phyloP scores from a whole-genome alignment of 805 yeast genomes.

The Saccharomycopsis synnaedendra region DNA sequence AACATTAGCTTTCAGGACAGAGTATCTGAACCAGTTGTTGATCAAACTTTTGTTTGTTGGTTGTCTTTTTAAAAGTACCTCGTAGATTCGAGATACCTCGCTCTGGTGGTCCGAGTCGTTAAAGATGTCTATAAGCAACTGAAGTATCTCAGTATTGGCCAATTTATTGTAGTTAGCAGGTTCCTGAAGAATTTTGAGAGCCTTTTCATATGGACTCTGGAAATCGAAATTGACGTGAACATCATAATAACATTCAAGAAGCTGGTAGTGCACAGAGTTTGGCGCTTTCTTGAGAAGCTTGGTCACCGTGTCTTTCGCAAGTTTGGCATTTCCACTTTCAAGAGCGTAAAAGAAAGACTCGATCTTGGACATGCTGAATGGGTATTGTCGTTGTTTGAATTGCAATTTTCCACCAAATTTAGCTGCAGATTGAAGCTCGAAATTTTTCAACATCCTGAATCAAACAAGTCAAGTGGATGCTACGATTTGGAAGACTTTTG shows the following conservation, averaged over 20 bases:
- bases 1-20: conserved; percentile 6
- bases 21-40: conserved; percentile 7
- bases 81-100: conserved; percentile 26
- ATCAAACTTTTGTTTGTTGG: conserved; percentile 20
- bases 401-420: too few relatives aligned
- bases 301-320: conserved; percentile 24
- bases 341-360: conserved; percentile 21
- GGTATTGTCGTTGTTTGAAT: not conserved
- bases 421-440: too few relatives aligned
- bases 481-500: too few relatives aligned
- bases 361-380: conserved; percentile 2
- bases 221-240: conserved; percentile 19
- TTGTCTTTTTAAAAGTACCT: conserved; percentile 26
- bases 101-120: conserved; percentile 16
- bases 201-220: not conserved
- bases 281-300: conserved; percentile 27
- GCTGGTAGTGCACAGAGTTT: conserved; percentile 25
- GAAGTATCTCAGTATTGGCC: conserved; percentile 16
- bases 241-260: conserved; percentile 22
- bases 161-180: conserved; percentile 8
- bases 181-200: conserved; percentile 1
- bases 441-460: too few relatives aligned
- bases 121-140: conserved; percentile 24
- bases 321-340: conserved; percentile 25
- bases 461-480: too few relatives aligned